These are phyloP conservation scores for Xanthoceras sorbifolium DNA, from an alignment of 345 rosid species.

Conservation along the genomic window DNA sequence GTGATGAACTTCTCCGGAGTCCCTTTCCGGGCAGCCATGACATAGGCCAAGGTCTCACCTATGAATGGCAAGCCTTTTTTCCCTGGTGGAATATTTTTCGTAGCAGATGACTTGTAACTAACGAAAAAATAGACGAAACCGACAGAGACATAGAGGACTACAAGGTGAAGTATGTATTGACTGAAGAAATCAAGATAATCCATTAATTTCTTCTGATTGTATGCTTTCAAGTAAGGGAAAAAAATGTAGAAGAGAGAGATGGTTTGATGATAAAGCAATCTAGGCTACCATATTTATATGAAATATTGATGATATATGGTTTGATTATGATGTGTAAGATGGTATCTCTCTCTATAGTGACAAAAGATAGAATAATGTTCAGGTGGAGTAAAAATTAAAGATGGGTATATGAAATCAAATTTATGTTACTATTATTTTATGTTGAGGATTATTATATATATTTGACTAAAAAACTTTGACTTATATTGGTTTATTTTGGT, in stretches of 20 bases:
- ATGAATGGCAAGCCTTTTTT: conserved; percentile 28
- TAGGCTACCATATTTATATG: neutral
- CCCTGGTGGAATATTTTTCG: conserved; percentile 20
- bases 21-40: conserved; percentile 16
- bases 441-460: neutral
- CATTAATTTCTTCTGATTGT: neutral
- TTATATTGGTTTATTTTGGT: neutral
- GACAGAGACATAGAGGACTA: conserved; percentile 10
- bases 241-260: neutral
- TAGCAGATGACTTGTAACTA: neutral
- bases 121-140: conserved; percentile 15
- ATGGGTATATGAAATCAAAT: neutral
- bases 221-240: too few species aligned
- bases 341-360: neutral
- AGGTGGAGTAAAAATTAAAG: neutral
- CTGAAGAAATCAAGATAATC: conserved; percentile 10
- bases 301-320: neutral
- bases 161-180: conserved; percentile 24
- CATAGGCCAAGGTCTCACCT: conserved; percentile 26
- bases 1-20: conserved; percentile 28
- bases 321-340: neutral
- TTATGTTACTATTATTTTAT: neutral
- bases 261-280: neutral
- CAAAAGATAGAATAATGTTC: neutral
- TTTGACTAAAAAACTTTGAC: neutral